Conservation (phyloP, 2,329 filamentous ascomycete species). For the Ilyonectria mors-panacis region DNA sequence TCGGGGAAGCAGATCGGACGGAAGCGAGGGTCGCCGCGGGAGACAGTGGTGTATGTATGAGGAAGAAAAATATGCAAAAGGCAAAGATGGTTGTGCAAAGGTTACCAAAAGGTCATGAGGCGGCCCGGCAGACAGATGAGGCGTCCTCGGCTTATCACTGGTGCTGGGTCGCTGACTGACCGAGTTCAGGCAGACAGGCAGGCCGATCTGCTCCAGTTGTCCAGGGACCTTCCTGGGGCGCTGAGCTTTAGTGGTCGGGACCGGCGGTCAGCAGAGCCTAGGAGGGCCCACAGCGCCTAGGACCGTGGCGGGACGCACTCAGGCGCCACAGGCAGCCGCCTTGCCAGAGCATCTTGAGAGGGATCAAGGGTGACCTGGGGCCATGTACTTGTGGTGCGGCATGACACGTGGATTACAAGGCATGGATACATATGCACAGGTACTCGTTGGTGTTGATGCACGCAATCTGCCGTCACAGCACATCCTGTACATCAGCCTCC, state of each 20-base stretch:
- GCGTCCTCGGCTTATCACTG: constrained; percentile 44
- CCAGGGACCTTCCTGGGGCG: constrained; percentile 15
- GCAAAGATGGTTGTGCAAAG: constrained; percentile 33
- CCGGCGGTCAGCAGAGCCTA: constrained; percentile 39
- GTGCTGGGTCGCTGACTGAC: constrained; percentile 47
- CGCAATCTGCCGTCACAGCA: constrained; percentile 21
- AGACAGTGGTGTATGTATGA: constrained; percentile 22
- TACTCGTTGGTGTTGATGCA: constrained; percentile 26
- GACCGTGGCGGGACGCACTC: constrained; percentile 19
- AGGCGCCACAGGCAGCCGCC: constrained; percentile 41
- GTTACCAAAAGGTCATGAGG: constrained; percentile 47
- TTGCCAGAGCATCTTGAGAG: constrained; percentile 8
- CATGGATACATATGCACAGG: not conserved
- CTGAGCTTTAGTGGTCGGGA: constrained; percentile 33
- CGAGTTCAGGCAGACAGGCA: constrained; percentile 42
- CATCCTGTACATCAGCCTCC: constrained; percentile 14
- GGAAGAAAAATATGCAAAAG: constrained; percentile 32
- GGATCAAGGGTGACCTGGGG: constrained; percentile 2
- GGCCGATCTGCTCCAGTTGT: constrained; percentile 26
- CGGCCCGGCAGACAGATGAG: constrained; percentile 44
- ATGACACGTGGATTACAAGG: not conserved
- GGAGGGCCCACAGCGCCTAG: constrained; percentile 3
- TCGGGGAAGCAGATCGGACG: constrained; percentile 2
- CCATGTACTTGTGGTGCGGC: constrained; percentile 6
- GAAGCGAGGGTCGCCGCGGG: constrained; percentile 14